These are phyloP conservation scores for Escallonia rubra DNA, from an alignment of 129 eudicot genomes.

Conservation along the genomic window DNA sequence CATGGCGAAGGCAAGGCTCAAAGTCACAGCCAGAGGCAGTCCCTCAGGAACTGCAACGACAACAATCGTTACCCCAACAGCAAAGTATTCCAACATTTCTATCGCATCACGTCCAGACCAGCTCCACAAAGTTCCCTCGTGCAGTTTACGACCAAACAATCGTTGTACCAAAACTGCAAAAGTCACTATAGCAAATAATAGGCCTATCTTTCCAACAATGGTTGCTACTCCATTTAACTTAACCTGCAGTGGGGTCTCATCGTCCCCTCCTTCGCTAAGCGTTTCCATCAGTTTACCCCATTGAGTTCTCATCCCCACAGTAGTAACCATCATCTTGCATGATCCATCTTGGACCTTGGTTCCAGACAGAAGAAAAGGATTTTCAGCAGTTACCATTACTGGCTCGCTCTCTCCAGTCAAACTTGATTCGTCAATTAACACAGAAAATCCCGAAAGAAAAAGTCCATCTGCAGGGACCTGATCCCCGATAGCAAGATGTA, in stretches of 20 bases:
- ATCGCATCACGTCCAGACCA: constrained; percentile 81
- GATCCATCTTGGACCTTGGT: constrained; percentile 99
- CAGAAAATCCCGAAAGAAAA: constrained; percentile 77
- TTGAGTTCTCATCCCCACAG: constrained; percentile 95
- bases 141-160: constrained; percentile 38
- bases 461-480: constrained; percentile 98
- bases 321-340: constrained; percentile 81
- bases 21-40: constrained; percentile 81
- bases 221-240: constrained; percentile 91
- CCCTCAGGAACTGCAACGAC: constrained; percentile 98
- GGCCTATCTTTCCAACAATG: constrained; percentile 84
- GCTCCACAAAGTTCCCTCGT: constrained; percentile 44
- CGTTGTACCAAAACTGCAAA: constrained; percentile 79
- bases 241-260: constrained; percentile 91
- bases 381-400: constrained; percentile 51
- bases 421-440: constrained; percentile 83
- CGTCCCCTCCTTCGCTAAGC: constrained; percentile 87
- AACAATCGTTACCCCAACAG: constrained; percentile 89
- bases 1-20: constrained; percentile 91
- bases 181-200: constrained; percentile 72
- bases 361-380: constrained; percentile 85
- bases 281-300: constrained; percentile 98
- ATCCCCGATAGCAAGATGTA: constrained; percentile 88
- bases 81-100: constrained; percentile 71
- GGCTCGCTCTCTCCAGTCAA: constrained; percentile 96